phyloP scores from a whole-genome alignment of 257 asterid species.

The Nicotiana undulata region DNA sequence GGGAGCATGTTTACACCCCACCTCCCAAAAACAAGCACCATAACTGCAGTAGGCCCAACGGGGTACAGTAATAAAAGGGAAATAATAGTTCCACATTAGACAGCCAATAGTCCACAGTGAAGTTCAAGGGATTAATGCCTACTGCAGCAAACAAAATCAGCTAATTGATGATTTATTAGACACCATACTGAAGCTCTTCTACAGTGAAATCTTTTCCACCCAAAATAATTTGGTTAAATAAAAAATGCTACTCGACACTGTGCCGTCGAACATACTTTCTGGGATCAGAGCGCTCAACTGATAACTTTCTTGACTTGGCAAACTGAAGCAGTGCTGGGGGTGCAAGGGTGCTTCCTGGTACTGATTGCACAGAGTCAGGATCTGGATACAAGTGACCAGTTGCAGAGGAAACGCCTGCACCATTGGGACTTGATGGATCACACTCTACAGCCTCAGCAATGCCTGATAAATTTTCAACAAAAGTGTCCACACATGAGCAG shows the following conservation, averaged over 20 bases:
- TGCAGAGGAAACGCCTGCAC: constrained; percentile 50
- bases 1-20: not conserved
- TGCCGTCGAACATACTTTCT: constrained; percentile 56
- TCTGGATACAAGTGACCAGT: constrained; percentile 66
- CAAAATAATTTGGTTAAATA: not conserved
- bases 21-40: not conserved
- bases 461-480: constrained; percentile 20
- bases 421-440: constrained; percentile 58
- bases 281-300: constrained; percentile 83
- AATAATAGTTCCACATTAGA: not conserved
- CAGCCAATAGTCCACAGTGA: not conserved
- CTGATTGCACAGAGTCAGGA: constrained; percentile 65
- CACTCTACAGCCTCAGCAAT: constrained; percentile 40
- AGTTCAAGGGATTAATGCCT: not conserved
- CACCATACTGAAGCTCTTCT: not conserved
- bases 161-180: not conserved
- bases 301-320: constrained; percentile 84
- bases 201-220: constrained; percentile 2
- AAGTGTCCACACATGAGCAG: not conserved
- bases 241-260: not conserved
- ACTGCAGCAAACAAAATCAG: not conserved
- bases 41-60: not conserved
- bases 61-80: not conserved
- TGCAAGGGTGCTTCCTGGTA: constrained; percentile 62
- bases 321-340: constrained; percentile 73